Conservation (phyloP, 805 yeast genomes). For the Maudiozyma pseudohumilis region DNA sequence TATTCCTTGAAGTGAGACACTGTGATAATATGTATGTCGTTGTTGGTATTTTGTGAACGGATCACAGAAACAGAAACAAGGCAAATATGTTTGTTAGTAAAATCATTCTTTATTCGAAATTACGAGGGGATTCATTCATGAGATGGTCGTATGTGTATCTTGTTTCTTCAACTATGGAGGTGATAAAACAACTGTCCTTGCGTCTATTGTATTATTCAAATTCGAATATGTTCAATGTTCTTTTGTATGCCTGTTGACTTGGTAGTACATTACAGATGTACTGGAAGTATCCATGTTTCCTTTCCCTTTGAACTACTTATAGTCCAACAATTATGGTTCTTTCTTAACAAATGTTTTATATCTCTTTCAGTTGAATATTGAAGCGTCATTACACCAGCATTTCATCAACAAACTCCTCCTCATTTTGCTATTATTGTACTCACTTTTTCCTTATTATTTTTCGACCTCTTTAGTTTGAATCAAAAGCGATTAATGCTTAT, state of each 20-base stretch:
- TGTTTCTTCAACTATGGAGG: neutral
- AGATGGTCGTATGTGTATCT: neutral
- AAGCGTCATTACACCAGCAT: neutral
- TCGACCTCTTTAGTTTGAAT: too few relatives aligned
- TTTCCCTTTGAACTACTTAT: neutral
- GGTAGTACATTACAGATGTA: neutral
- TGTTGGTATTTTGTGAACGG: neutral
- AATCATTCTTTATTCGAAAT: neutral
- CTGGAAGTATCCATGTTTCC: neutral
- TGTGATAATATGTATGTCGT: neutral
- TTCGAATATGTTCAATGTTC: too few relatives aligned
- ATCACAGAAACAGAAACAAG: neutral
- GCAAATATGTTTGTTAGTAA: neutral
- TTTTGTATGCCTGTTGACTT: too few relatives aligned
- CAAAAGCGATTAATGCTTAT: too few relatives aligned
- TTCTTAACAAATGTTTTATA: neutral
- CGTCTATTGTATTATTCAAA: too few relatives aligned
- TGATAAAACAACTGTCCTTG: too few relatives aligned
- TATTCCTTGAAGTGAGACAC: slow-evolving; percentile 98
- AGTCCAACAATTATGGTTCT: neutral
- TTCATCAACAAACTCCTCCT: neutral
- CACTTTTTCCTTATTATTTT: neutral
- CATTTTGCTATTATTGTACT: neutral
- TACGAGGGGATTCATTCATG: neutral
- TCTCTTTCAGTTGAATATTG: neutral